These are phyloP conservation scores for Periglandula ipomoeae DNA, from an alignment of 2,329 filamentous ascomycete species.

Conservation along the genomic window DNA sequence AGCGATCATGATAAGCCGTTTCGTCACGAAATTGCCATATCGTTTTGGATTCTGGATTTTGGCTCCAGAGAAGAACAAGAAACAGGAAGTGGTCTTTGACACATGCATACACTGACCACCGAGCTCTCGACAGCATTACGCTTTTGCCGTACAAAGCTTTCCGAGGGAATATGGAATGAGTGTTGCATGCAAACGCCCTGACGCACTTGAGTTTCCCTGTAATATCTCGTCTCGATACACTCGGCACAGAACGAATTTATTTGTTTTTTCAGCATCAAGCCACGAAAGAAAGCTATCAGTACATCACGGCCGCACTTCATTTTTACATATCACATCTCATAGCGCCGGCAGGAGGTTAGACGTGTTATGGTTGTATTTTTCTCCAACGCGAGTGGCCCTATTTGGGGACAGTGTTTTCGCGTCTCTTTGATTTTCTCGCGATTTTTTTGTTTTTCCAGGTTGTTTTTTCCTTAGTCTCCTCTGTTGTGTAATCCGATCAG, in stretches of 20 bases:
- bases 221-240: neutral
- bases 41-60: neutral
- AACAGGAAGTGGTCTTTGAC: neutral
- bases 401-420: neutral
- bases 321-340: neutral
- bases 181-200: neutral
- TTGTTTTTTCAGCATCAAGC: slow-evolving; percentile 1
- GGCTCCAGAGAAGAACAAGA: neutral
- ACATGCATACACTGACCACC: neutral
- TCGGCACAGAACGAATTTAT: neutral
- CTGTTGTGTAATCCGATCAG: slow-evolving; percentile 5
- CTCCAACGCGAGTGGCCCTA: neutral
- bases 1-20: slow-evolving; percentile 24
- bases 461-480: slow-evolving; percentile 4
- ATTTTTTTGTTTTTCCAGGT: neutral
- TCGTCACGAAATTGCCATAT: neutral
- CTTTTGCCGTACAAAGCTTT: neutral
- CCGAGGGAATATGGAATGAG: neutral
- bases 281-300: neutral
- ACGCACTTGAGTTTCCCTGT: neutral
- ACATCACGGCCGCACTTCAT: neutral
- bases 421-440: slow-evolving; percentile 3
- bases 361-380: neutral
- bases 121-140: neutral
- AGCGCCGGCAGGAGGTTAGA: slow-evolving; percentile 3